Evolutionary conservation across 2,329 filamentous ascomycete species (phyloP).

Genomic region (Fusarium sp.): DNA sequence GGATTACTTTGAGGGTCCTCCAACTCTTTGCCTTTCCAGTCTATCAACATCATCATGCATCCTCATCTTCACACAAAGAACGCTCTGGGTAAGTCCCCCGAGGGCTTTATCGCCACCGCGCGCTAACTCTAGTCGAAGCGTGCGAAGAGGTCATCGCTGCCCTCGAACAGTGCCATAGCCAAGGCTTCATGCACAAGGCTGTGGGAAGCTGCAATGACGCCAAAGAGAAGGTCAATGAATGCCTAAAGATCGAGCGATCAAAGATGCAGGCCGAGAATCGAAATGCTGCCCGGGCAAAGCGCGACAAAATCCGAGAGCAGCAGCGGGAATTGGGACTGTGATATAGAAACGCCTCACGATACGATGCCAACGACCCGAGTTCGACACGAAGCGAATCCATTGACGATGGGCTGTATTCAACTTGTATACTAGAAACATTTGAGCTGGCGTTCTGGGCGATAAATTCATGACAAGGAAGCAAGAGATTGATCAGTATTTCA

Average conservation of each 20-base stretch:
- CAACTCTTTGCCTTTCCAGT: conserved; percentile 20
- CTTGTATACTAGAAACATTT: conserved; percentile 23
- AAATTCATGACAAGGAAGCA: conserved; percentile 6
- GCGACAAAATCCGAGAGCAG: conserved; percentile 75
- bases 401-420: not conserved
- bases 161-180: conserved; percentile 94
- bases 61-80: conserved; percentile 95
- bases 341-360: conserved; percentile 6
- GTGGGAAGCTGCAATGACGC: conserved; percentile 89
- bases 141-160: conserved; percentile 95
- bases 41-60: conserved; percentile 75
- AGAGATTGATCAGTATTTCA: too few species aligned
- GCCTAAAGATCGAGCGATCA: conserved; percentile 81
- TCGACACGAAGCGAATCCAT: not conserved
- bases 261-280: conserved; percentile 81
- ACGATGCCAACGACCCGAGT: conserved; percentile 2
- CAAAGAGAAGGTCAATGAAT: conserved; percentile 86
- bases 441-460: conserved; percentile 25
- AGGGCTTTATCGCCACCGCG: not conserved
- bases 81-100: conserved; percentile 73
- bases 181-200: conserved; percentile 91
- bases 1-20: conserved; percentile 36
- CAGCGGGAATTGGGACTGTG: conserved; percentile 65
- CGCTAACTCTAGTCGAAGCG: conserved; percentile 63
- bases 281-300: conserved; percentile 75